Conservation (phyloP, 164 flowering plant species). For the Nymphaea colorata region DNA sequence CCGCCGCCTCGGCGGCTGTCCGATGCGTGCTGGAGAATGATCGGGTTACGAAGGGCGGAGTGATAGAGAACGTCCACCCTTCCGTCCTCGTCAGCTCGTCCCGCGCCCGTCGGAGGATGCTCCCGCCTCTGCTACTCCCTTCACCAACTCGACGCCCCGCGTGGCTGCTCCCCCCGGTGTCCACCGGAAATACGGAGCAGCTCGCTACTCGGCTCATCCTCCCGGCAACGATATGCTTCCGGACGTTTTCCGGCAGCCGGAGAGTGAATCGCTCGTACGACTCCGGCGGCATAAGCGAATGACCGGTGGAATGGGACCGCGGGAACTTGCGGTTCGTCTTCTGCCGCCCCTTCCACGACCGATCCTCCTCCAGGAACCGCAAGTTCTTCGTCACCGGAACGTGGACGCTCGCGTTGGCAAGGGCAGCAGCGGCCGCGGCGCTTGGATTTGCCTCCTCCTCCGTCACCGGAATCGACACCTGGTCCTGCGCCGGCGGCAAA, state of each 20-base stretch:
- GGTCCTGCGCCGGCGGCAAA: background rate
- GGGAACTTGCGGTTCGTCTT: background rate
- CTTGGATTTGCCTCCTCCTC: background rate
- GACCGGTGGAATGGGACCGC: conserved; percentile 1
- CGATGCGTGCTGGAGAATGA: conserved; percentile 30
- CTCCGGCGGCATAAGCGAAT: background rate
- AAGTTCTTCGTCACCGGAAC: background rate
- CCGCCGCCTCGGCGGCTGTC: conserved; percentile 7
- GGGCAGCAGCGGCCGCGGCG: background rate
- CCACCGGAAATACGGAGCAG: background rate
- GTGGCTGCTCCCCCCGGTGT: conserved; percentile 4
- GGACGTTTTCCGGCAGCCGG: background rate
- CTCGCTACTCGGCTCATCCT: background rate
- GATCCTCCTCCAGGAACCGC: background rate
- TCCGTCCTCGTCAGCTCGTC: conserved; percentile 1
- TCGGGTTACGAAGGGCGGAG: conserved; percentile 40
- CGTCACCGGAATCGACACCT: background rate
- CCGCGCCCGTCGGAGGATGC: background rate
- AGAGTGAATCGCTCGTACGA: conserved; percentile 1
- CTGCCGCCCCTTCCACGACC: background rate
- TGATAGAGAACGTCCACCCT: conserved; percentile 37
- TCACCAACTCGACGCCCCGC: conserved; percentile 26
- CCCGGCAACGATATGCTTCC: background rate
- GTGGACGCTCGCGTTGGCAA: background rate
- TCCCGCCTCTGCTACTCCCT: conserved; percentile 1